Percentiles rank a stretch among this genome's conserved stretches.
Evolutionary conservation across 176 grass and related monocot genomes (phyloP).

Genomic region (Pontederia crassipes): DNA sequence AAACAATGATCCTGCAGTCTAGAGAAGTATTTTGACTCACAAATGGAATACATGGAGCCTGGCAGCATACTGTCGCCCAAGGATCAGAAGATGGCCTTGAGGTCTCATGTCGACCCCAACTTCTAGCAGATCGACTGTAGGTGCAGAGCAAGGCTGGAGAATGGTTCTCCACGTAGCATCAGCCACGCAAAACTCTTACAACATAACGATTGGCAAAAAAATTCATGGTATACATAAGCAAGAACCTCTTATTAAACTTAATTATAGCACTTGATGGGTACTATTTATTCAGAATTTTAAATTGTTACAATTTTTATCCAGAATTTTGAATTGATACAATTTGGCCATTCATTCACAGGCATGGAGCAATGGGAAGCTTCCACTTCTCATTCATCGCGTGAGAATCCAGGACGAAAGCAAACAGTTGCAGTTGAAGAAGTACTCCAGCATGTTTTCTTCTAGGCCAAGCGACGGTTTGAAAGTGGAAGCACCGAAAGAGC

Average conservation of each 20-base stretch:
- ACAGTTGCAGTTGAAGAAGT: neutral
- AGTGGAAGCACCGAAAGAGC: constrained; percentile 20
- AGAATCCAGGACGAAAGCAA: constrained; percentile 5
- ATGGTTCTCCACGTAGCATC: constrained; percentile 19
- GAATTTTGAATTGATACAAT: too few species aligned
- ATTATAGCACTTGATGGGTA: neutral
- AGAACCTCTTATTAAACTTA: neutral
- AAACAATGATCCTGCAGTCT: constrained; percentile 55
- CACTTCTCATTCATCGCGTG: constrained; percentile 13
- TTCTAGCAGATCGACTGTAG: constrained; percentile 47
- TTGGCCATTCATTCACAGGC: constrained; percentile 3
- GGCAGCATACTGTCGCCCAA: constrained; percentile 37
- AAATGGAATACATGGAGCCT: constrained; percentile 24
- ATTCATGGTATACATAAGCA: constrained; percentile 1
- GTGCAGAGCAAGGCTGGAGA: constrained; percentile 37
- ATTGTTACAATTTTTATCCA: too few species aligned
- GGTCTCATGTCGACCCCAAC: constrained; percentile 45
- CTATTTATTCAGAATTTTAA: too few species aligned
- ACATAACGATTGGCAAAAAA: constrained; percentile 22
- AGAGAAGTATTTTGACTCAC: constrained; percentile 23
- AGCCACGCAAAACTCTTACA: constrained; percentile 15
- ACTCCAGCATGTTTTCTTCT: constrained; percentile 13
- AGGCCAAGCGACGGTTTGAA: constrained; percentile 14
- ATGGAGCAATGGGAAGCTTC: constrained; percentile 28
- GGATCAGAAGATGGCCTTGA: constrained; percentile 21